phyloP scores from a whole-genome alignment of 805 yeast genomes.

The Ogataea pignaliae region DNA sequence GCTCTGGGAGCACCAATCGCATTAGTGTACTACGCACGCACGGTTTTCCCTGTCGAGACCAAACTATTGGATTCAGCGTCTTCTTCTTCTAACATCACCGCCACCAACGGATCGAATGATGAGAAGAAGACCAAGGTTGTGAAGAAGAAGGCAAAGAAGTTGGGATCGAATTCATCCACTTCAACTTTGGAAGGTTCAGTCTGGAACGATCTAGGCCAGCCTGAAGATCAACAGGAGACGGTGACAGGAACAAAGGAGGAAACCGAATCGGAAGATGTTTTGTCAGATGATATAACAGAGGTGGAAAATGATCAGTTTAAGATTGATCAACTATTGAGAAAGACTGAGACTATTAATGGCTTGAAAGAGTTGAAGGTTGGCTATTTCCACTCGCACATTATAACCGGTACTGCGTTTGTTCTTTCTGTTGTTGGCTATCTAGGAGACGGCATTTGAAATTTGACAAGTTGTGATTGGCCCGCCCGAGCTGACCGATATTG shows the following conservation, averaged over 20 bases:
- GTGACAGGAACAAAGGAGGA: slow-evolving; percentile 23
- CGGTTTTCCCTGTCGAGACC: slow-evolving; percentile 24
- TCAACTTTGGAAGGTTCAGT: slow-evolving; percentile 44
- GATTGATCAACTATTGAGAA: slow-evolving; percentile 35
- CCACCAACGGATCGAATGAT: slow-evolving; percentile 3
- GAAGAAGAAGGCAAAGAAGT: slow-evolving; percentile 21
- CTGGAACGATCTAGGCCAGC: slow-evolving; percentile 37
- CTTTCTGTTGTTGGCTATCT: slow-evolving; percentile 51
- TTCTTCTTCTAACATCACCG: neutral
- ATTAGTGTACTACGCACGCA: slow-evolving; percentile 25
- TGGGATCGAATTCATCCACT: slow-evolving; percentile 11
- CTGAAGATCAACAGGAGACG: slow-evolving; percentile 13
- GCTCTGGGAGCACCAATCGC: slow-evolving; percentile 50
- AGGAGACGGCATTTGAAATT: slow-evolving; percentile 43
- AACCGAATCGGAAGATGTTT: slow-evolving; percentile 20
- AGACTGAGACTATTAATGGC: slow-evolving; percentile 31
- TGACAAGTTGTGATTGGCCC: too few relatives aligned
- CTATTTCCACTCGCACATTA: slow-evolving; percentile 36
- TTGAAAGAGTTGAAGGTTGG: slow-evolving; percentile 33
- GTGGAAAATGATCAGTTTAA: slow-evolving; percentile 30
- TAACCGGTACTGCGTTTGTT: slow-evolving; percentile 43
- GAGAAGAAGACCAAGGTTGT: slow-evolving; percentile 11
- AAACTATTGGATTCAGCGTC: slow-evolving; percentile 15
- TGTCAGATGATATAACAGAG: slow-evolving; percentile 21
- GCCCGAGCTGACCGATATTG: too few relatives aligned